These are phyloP conservation scores for Agaricus bisporus DNA, from an alignment of 768 basidiomycete species.

Conservation along the genomic window DNA sequence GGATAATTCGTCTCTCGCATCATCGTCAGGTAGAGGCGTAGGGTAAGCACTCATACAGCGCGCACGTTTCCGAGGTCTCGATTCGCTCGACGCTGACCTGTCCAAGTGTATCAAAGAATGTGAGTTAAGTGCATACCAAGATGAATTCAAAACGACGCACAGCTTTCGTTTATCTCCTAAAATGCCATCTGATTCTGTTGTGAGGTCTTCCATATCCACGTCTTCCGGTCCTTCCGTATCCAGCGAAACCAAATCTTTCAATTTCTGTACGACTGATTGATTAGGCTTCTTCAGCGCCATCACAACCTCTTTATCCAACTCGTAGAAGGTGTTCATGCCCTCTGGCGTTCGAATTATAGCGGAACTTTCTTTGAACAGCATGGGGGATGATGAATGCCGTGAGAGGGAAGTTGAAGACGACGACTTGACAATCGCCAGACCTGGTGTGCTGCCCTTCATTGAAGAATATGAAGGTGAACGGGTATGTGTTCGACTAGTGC, in stretches of 20 bases:
- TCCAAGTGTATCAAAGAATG: neutral
- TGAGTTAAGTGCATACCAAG: neutral
- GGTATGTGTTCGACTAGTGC: slow-evolving; percentile 30
- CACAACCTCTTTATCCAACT: slow-evolving; percentile 51
- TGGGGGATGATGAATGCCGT: slow-evolving; percentile 6
- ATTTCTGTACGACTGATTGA: slow-evolving; percentile 19
- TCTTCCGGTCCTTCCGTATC: slow-evolving; percentile 30
- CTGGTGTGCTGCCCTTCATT: slow-evolving; percentile 19
- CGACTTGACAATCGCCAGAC: slow-evolving; percentile 22
- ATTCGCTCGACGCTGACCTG: slow-evolving; percentile 21
- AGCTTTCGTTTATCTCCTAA: slow-evolving; percentile 64
- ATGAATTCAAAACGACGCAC: slow-evolving; percentile 18
- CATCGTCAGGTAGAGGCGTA: slow-evolving; percentile 27
- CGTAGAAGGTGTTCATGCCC: slow-evolving; percentile 65
- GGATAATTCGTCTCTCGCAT: slow-evolving; percentile 32
- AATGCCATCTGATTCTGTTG: slow-evolving; percentile 24
- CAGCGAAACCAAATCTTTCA: slow-evolving; percentile 32
- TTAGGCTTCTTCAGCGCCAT: slow-evolving; percentile 12
- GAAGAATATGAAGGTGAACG: slow-evolving; percentile 32
- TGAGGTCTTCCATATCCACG: slow-evolving; percentile 12
- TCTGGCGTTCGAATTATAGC: slow-evolving; percentile 66
- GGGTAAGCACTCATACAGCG: slow-evolving; percentile 40
- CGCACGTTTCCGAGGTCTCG: slow-evolving; percentile 54
- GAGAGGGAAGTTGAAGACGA: slow-evolving; percentile 15
- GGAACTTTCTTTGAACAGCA: slow-evolving; percentile 56